Evolutionary conservation across 2,329 filamentous ascomycete species (phyloP), one percentile per base, ranked within the genome.

Genomic region (Penicillium sp.): DNA sequence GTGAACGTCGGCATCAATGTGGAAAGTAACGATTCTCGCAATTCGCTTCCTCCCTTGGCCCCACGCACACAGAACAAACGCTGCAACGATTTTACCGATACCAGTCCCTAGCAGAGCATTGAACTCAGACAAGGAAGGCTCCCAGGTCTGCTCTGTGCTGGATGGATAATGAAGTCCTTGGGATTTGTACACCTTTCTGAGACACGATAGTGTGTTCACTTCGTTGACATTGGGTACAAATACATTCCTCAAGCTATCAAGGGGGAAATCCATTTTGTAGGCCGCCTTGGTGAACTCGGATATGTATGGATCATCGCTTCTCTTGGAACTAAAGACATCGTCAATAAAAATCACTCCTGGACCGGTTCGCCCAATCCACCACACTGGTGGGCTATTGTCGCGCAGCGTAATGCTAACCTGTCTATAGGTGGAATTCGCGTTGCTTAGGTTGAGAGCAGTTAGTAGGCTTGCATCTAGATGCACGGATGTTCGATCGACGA

Each of bases 281-380:
- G 43, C 26, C 5, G 53, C 53, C 29, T 56, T 56, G 32, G 39
- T 53, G n/a, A 56, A 37, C 7, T 56, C 56, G 7, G 53, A 58
- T 1, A 52, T 49, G 18, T 43, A 47, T 5, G 53, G 56, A 16
- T 48, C 48, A 1, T 31, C 14, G 16, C 37, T 47, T 20, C 31
- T 31, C 16, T 34, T 37, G 6, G 42, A 44, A 3, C 48, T 49
- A 10, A 49, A 48, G 13, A 58, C 35, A 20, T 49, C 38, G 26
- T 58, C 56, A 22, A 58, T 18, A 20, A 58, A 38, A 24, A 56
- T 16, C 34, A 56, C 39, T 1, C 53, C 44, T 5, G 45, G 42
- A 2, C 43, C 53, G 24, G 31, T 46, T 7, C 53, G 48, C 2
- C 53, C 56, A 13, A 48, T 40, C 53, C 53, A 58, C 50, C 50